Evolutionary conservation across 2,329 filamentous ascomycete species (phyloP).

Genomic region (Pseudopithomyces maydicus): DNA sequence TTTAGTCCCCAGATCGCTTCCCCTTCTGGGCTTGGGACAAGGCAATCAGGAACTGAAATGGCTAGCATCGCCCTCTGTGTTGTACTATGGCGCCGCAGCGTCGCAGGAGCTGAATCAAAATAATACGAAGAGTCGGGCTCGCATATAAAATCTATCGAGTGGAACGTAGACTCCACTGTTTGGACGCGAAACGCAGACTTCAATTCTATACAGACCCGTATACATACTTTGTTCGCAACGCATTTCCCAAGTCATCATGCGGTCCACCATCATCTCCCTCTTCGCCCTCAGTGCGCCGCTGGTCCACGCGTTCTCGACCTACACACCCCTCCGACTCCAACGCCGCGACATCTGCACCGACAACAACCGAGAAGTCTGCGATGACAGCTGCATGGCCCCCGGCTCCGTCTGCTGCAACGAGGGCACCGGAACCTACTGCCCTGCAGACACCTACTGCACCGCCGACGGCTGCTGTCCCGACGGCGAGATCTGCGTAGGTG

Average conservation of each 20-base stretch:
- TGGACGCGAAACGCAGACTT: neutral
- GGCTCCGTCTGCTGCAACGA: neutral
- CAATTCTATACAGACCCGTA: neutral
- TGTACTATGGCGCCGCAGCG: too few relatives aligned
- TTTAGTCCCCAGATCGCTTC: too few relatives aligned
- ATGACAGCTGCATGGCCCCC: neutral
- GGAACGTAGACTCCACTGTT: neutral
- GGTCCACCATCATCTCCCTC: neutral
- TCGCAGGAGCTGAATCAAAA: too few relatives aligned
- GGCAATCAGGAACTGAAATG: too few relatives aligned
- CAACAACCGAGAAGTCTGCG: neutral
- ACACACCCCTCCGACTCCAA: neutral
- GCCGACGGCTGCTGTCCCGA: neutral
- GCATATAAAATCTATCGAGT: too few relatives aligned
- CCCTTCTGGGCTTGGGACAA: too few relatives aligned
- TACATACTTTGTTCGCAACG: neutral
- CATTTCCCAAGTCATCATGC: neutral
- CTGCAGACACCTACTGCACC: neutral
- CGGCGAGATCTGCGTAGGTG: neutral
- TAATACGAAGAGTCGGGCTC: too few relatives aligned
- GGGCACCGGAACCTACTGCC: neutral
- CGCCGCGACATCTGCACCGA: neutral
- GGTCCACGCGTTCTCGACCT: neutral
- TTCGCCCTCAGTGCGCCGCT: neutral
- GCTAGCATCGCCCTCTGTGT: too few relatives aligned